These are phyloP conservation scores for Eutrema salsugineum DNA, from an alignment of 441 rosid species.

Conservation along the genomic window DNA sequence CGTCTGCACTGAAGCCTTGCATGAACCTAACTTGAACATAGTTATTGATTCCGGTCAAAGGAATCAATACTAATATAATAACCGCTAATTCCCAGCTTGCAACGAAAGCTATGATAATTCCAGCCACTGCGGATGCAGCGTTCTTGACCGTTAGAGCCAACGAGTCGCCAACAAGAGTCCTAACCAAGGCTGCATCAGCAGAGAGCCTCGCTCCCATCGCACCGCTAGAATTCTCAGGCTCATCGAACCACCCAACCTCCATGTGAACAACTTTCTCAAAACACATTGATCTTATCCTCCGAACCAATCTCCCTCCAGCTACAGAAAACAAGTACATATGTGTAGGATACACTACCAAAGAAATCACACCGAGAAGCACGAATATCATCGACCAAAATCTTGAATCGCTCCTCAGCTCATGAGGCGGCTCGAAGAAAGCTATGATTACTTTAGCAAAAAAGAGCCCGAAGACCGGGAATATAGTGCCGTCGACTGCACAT, in stretches of 20 bases:
- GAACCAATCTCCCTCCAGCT: conserved; percentile 38
- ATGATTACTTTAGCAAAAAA: conserved; percentile 32
- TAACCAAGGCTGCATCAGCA: conserved; percentile 35
- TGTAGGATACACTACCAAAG: conserved; percentile 24
- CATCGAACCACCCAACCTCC: conserved; percentile 54
- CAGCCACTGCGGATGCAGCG: conserved; percentile 35
- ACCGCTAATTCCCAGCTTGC: conserved; percentile 43
- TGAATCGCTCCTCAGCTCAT: conserved; percentile 31
- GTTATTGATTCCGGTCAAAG: conserved; percentile 33
- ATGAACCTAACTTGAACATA: conserved; percentile 34
- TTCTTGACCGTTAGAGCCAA: conserved; percentile 37
- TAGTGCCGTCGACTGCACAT: conserved; percentile 26
- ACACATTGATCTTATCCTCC: conserved; percentile 36
- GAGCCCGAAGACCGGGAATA: conserved; percentile 34
- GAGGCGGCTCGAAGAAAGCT: conserved; percentile 29
- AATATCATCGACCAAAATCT: conserved; percentile 34
- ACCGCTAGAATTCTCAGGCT: conserved; percentile 45
- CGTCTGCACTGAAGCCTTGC: conserved; percentile 41
- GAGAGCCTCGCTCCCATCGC: conserved; percentile 48
- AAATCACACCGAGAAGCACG: conserved; percentile 29
- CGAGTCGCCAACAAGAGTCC: conserved; percentile 41
- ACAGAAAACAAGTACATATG: conserved; percentile 34
- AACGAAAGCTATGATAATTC: conserved; percentile 38
- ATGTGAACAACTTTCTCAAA: conserved; percentile 41
- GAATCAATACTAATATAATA: conserved; percentile 37